Percentiles rank a stretch among this genome's conserved stretches.
phyloP scores from a whole-genome alignment of 352 stramenopile species.

The Globisporangium sylvaticum region DNA sequence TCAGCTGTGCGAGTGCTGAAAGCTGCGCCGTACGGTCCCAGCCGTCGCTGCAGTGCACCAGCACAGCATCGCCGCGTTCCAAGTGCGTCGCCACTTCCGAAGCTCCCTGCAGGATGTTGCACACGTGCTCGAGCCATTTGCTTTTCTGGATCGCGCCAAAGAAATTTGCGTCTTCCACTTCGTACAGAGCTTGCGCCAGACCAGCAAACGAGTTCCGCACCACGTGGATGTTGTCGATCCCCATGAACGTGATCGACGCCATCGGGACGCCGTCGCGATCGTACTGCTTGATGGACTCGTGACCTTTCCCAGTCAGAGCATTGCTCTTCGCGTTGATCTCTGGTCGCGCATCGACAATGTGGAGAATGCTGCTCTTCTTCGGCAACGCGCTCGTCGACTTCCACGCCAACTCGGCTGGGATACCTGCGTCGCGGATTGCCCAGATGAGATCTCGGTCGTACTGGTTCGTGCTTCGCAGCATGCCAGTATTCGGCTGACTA shows the following conservation, averaged over 20 bases:
- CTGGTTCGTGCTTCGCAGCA: slow-evolving; percentile 89
- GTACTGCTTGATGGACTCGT: slow-evolving; percentile 87
- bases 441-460: slow-evolving; percentile 91
- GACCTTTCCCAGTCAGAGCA: slow-evolving; percentile 85
- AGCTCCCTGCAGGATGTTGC: slow-evolving; percentile 68
- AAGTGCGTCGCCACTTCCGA: slow-evolving; percentile 72
- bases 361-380: slow-evolving; percentile 71
- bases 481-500: slow-evolving; percentile 94
- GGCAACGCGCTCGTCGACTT: slow-evolving; percentile 24
- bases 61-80: slow-evolving; percentile 66
- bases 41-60: slow-evolving; percentile 84
- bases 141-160: slow-evolving; percentile 83
- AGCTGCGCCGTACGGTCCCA: slow-evolving; percentile 84
- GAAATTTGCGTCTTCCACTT: slow-evolving; percentile 85
- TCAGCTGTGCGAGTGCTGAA: slow-evolving; percentile 71
- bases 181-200: slow-evolving; percentile 69
- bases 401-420: slow-evolving; percentile 39
- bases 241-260: slow-evolving; percentile 84
- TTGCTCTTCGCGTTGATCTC: slow-evolving; percentile 91
- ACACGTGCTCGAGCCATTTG: slow-evolving; percentile 82
- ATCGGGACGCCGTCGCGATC: slow-evolving; percentile 65
- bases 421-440: slow-evolving; percentile 77
- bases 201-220: slow-evolving; percentile 70
- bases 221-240: slow-evolving; percentile 87
- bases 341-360: slow-evolving; percentile 89